A percentile compares a stretch with the other conserved stretches of the same genome.
Evolutionary conservation across 495 filamentous ascomycete genomes (phyloP).

Genomic region (Monascus purpureus): DNA sequence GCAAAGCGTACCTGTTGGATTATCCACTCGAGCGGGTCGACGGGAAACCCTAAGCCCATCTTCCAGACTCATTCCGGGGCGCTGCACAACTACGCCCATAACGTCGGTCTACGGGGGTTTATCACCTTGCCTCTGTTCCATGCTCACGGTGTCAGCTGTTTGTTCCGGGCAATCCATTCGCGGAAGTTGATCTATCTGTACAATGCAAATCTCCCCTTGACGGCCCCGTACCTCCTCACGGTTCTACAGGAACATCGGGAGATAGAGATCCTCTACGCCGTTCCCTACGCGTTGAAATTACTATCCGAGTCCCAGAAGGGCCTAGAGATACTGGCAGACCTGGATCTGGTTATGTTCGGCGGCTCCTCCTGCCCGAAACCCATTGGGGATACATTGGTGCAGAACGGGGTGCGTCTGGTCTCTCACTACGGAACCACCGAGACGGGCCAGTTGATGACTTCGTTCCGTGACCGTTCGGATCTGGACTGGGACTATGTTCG

Average conservation of each 20-base stretch:
- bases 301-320: slow-evolving; percentile 29
- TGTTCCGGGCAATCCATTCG: slow-evolving; percentile 31
- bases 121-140: slow-evolving; percentile 41
- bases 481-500: slow-evolving; percentile 57
- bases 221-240: slow-evolving; percentile 20
- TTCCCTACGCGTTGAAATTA: slow-evolving; percentile 36
- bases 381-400: slow-evolving; percentile 37
- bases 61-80: slow-evolving; percentile 27
- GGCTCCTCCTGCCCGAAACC: slow-evolving; percentile 34
- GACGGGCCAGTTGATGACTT: slow-evolving; percentile 43
- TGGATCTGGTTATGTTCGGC: slow-evolving; percentile 33
- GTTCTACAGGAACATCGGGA: slow-evolving; percentile 24
- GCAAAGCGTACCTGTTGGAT: slow-evolving; percentile 18
- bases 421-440: slow-evolving; percentile 41
- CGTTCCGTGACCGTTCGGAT: slow-evolving; percentile 30
- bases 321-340: slow-evolving; percentile 16
- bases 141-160: slow-evolving; percentile 32
- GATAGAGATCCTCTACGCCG: slow-evolving; percentile 27
- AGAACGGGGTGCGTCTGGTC: slow-evolving; percentile 39
- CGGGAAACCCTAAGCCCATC: slow-evolving; percentile 25
- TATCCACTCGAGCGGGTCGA: slow-evolving; percentile 31
- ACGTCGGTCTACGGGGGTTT: slow-evolving; percentile 27
- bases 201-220: slow-evolving; percentile 30
- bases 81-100: slow-evolving; percentile 26
- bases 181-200: slow-evolving; percentile 28